Percentiles rank a stretch among this genome's conserved stretches.
Evolutionary conservation across 108 stramenopile species (phyloP).

Genomic region (Cyclotella atomus): DNA sequence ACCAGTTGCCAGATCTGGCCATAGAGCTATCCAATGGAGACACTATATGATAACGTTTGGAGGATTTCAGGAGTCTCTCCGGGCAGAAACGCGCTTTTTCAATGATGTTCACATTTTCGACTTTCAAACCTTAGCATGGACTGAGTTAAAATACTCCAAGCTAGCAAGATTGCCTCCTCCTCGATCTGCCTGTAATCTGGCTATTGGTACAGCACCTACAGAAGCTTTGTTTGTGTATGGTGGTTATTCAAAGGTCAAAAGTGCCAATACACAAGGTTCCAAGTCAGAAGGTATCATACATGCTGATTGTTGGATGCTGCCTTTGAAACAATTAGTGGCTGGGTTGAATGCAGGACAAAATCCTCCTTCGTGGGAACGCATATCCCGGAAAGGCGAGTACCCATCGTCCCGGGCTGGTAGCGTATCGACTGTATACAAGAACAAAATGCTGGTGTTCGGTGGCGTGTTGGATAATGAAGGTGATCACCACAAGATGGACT

Average conservation of each 20-base stretch:
- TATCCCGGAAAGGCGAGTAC: constrained; percentile 68
- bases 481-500: constrained; percentile 74
- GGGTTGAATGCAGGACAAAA: constrained; percentile 7
- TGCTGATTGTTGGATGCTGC: constrained; percentile 83
- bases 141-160: constrained; percentile 77
- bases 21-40: constrained; percentile 89
- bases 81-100: constrained; percentile 78
- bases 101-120: constrained; percentile 85
- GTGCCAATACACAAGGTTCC: constrained; percentile 28
- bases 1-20: constrained; percentile 83
- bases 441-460: constrained; percentile 81
- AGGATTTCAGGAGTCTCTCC: constrained; percentile 93
- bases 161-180: constrained; percentile 78
- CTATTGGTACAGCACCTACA: constrained; percentile 41
- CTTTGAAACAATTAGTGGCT: constrained; percentile 62
- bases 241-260: constrained; percentile 86
- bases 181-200: constrained; percentile 81
- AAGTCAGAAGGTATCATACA: constrained; percentile 82
- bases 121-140: constrained; percentile 81
- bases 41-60: constrained; percentile 95
- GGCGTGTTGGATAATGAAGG: constrained; percentile 86
- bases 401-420: constrained; percentile 77
- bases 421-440: constrained; percentile 60
- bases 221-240: constrained; percentile 79
- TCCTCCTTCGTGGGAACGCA: constrained; percentile 85